Base-by-base conservation (phyloP, 768 basidiomycete species). In the Xerocomellus amylosporus region DNA sequence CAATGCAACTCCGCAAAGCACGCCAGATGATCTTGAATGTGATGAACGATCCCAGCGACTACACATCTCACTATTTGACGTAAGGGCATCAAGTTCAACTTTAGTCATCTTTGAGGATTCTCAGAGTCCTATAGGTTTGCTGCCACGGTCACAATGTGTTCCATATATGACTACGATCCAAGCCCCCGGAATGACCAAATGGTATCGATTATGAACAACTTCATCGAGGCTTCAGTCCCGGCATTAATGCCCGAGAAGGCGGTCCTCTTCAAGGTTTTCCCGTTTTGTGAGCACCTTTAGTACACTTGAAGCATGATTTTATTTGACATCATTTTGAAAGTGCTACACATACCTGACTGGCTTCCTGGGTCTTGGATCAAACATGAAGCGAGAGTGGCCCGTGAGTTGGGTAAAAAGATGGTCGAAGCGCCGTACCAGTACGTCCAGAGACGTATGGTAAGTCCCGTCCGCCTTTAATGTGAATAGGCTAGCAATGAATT, bases 81-180 rank as follows among this genome's bases (percentile, higher is more conserved):
- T 61, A 45, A 51, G 61, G 0, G 7, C 0, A 22, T 51, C 28
- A 24, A 22, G 9, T 30, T 38, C 24, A 6, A 7, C 17, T 40
- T 3, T 5, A 42, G 14, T 20, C 15, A 13, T n/a, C 2, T 15
- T 7, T 20, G 22, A 46, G 15, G 20, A 45, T 51, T 31, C 45
- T 55, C 9, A 47, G 4, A 6, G 5, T n/a, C 20, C 8, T 28
- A 15, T 20, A 75, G 75, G 30, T 59, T 69, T 34, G 60, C 74
- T 17, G 69, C 64, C 59, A 51, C 72, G 61, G 71, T 75, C 38
- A 58, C 64, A 4, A 54, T 65, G 40, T 36, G 41, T 17, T 51
- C 50, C 10, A 8, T 61, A 42, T 59, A 63, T 24, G 67, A 55
- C 54, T 66, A 66, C 9, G 60, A 65, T 26, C 57, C 61, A 56